These are phyloP conservation scores for Bauhinia variegata DNA, from an alignment of 306 rosid species.

Conservation along the genomic window DNA sequence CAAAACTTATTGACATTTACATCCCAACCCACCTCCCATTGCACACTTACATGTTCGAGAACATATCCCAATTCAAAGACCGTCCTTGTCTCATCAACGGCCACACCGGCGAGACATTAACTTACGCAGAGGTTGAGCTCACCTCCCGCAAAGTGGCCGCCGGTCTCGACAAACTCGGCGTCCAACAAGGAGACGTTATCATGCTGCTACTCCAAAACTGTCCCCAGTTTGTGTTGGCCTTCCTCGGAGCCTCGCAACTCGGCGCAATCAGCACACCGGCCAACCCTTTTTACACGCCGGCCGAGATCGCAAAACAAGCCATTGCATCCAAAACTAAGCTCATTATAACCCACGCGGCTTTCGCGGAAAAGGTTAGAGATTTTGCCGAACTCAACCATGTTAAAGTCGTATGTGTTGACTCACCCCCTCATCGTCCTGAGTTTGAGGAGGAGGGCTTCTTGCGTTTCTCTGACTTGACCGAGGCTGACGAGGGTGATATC, in stretches of 20 bases:
- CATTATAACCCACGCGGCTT: slow-evolving; percentile 52
- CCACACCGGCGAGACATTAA: slow-evolving; percentile 48
- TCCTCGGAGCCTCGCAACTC: slow-evolving; percentile 61
- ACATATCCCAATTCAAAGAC: slow-evolving; percentile 49
- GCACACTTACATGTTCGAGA: slow-evolving; percentile 69
- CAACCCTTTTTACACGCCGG: slow-evolving; percentile 65
- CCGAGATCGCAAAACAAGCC: slow-evolving; percentile 64
- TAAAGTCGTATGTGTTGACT: slow-evolving; percentile 46
- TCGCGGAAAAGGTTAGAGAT: slow-evolving; percentile 50
- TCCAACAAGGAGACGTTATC: slow-evolving; percentile 60
- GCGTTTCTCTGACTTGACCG: slow-evolving; percentile 47
- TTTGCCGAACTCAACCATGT: slow-evolving; percentile 34
- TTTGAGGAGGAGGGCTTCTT: slow-evolving; percentile 5
- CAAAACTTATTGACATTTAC: slow-evolving; percentile 65
- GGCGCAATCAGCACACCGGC: slow-evolving; percentile 71
- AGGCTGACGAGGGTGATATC: slow-evolving; percentile 45
- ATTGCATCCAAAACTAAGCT: slow-evolving; percentile 50
- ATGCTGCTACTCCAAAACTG: slow-evolving; percentile 81
- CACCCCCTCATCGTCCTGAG: background rate
- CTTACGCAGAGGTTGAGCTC: slow-evolving; percentile 55
- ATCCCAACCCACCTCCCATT: slow-evolving; percentile 75
- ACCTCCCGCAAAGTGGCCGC: slow-evolving; percentile 56
- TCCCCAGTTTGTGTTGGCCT: slow-evolving; percentile 63
- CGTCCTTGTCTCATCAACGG: slow-evolving; percentile 68
- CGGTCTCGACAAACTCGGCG: slow-evolving; percentile 60